These are phyloP conservation scores for Talaromyces adpressus DNA, from an alignment of 495 filamentous ascomycete genomes.

Conservation along the genomic window DNA sequence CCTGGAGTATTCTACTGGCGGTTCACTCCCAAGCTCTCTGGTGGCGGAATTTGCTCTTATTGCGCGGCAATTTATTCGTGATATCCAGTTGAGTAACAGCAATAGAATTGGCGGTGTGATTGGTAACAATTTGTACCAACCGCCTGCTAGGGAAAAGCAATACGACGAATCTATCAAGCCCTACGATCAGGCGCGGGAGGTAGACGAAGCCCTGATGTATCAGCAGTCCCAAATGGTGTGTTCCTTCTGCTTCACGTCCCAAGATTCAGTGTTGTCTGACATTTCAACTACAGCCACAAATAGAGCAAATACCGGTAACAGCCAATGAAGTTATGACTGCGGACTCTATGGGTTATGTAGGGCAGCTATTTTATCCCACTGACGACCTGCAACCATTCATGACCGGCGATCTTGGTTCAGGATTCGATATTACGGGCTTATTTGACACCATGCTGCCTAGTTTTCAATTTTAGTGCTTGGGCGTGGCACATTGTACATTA, in stretches of 20 bases:
- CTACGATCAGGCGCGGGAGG: background rate
- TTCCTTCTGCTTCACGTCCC: background rate
- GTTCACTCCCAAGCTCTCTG: constrained; percentile 21
- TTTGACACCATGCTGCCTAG: constrained; percentile 6
- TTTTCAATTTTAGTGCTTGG: background rate
- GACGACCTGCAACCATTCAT: constrained; percentile 6
- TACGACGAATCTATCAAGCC: background rate
- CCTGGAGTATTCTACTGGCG: constrained; percentile 22
- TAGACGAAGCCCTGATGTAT: background rate
- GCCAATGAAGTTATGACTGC: background rate
- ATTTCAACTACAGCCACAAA: background rate
- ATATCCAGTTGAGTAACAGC: background rate
- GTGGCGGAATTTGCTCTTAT: constrained; percentile 26
- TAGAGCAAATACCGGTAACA: background rate
- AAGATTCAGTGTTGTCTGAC: background rate
- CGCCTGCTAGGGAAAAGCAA: background rate
- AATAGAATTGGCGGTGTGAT: background rate
- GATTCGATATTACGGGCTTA: constrained; percentile 5
- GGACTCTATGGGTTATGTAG: background rate
- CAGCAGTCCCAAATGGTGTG: background rate
- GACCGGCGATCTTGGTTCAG: background rate
- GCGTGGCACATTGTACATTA: background rate
- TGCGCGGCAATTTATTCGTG: constrained; percentile 18
- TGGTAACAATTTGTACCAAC: background rate
- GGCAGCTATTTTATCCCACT: constrained; percentile 7